Evolutionary conservation across 1,284 basidiomycete genomes (phyloP), one percentile per base, ranked within the genome.

Genomic region (Leccinum subspadiceum): DNA sequence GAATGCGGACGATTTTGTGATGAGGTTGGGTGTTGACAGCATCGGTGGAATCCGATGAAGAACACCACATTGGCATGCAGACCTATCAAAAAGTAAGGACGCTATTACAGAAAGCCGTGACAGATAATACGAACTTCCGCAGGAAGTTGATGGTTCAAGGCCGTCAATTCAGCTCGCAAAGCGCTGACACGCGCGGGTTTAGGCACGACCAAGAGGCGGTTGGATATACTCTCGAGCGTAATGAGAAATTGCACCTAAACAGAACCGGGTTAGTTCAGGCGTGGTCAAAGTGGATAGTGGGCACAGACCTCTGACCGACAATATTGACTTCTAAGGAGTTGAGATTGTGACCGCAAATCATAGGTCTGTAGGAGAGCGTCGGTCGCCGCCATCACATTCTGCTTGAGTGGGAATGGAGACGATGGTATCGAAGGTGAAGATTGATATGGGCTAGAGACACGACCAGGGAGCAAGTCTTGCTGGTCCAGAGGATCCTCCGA

Each of bases 31-130:
- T 78, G 52, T 56, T 53, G 77, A 68, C 60, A 75, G 68, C 35
- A 2, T 57, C 13, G 67, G 75, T 73, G 10, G 75, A 70, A 73
- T 88, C 89, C 35, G 85, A 87, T 8, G 92, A 91, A 10, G 85
- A 77, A 71, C 95, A 98, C 96, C 96, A 98, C 78, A 97, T 84
- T 26, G 95, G 96, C 86, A 98, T 93, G 75, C 96, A 98, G n/a
- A 95, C 85, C 88, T 95, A 67, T 56, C 53, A 31, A 41, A 62
- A 44, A 63, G 64, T n/a, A 26, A 53, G 39, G 46, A 59, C 46
- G 50, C 4, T n/a, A 49, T 54, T 15, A 15, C n/a, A 29, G 44
- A 53, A 58, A 62, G 60, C 15, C 5, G 52, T 33, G 29, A 56
- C 20, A 60, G 9, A 58, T 41, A 20, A 3, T 9, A 74, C 76